These are phyloP conservation scores for Pseudogymnoascus sp. DNA, from an alignment of 2,329 filamentous ascomycete species.

Conservation along the genomic window DNA sequence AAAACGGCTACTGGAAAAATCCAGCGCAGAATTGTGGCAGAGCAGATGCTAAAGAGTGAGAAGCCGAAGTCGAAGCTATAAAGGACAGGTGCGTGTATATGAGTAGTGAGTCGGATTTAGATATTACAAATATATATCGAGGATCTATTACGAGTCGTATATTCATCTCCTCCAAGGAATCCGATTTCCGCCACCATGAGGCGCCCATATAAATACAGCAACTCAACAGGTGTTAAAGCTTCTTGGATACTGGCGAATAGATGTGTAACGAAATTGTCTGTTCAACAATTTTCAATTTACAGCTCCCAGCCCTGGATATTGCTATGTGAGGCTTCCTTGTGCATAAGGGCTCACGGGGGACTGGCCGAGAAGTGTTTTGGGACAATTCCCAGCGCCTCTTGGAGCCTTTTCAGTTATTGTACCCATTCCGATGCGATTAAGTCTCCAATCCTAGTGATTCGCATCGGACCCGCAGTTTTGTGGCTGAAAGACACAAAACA, in stretches of 20 bases:
- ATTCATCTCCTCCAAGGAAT: not conserved
- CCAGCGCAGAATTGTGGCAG: slow-evolving; percentile 77
- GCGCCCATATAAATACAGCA: not conserved
- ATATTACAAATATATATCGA: not conserved
- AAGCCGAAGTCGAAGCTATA: slow-evolving; percentile 39
- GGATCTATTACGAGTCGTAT: not conserved
- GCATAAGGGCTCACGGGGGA: not conserved
- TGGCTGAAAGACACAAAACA: not conserved
- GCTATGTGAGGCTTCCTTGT: not conserved
- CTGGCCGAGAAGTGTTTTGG: not conserved
- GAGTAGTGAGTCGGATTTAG: not conserved
- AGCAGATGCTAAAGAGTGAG: slow-evolving; percentile 71
- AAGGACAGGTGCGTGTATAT: not conserved
- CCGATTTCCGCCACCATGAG: not conserved
- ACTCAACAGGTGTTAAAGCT: not conserved
- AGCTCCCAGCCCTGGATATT: not conserved
- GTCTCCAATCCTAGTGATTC: not conserved
- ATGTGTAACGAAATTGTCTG: not conserved
- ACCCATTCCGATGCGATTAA: not conserved
- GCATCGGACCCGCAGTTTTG: not conserved
- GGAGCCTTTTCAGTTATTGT: not conserved
- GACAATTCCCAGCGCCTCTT: not conserved
- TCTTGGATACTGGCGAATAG: not conserved
- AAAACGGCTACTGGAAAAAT: slow-evolving; percentile 92
- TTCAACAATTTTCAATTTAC: not conserved